Evolutionary conservation across 2,329 filamentous ascomycete genomes (phyloP), one percentile per base, ranked within the genome.

Genomic region (Trematosphaeria pertusa): DNA sequence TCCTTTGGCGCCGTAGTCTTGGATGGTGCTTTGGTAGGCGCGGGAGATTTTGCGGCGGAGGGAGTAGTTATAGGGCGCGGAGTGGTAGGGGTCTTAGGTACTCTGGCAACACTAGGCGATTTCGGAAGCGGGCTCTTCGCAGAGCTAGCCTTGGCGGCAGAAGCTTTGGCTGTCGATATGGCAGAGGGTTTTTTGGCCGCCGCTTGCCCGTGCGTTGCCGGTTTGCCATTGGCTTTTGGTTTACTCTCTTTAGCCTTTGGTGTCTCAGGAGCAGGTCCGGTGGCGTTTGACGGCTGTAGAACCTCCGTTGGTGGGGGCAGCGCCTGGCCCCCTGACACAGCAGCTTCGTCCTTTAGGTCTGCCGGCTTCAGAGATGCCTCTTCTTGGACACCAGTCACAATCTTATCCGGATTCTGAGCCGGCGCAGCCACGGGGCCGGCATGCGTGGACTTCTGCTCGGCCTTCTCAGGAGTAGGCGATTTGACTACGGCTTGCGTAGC

Each of bases 381-480:
- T 39, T 78, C 77, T 58, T 77, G 70, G 2, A 60, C 75, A 24
- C 64, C 73, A 15, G 74, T 73, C 8, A 65, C 66, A 44, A 59
- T 60, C 62, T 78, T 78, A 59, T 79, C 76, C 18, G 73, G 74
- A 35, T 75, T 75, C 10, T 65, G 69, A 12, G 38, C 30, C 9
- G 40, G 36, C 18, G 42, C 39, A 19, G 35, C 43, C 2, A n/a
- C 26, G 15, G 42, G 41, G 12, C 39, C 41, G 18, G 24, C 30
- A 8, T 20, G 33, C n/a, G 31, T 34, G 18, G 14, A n/a, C 24
- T 20, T 12, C 15, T 4, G 20, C 14, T 32, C 31, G 17, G 14
- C 31, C 22, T 37, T 33, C 18, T n/a, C 24, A 28, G 37, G 33
- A 5, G 37, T 21, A 17, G 18, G 24, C 24, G 35, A 34, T 11